Conservation (phyloP, 345 rosid species). For the Moricandia arvensis region DNA sequence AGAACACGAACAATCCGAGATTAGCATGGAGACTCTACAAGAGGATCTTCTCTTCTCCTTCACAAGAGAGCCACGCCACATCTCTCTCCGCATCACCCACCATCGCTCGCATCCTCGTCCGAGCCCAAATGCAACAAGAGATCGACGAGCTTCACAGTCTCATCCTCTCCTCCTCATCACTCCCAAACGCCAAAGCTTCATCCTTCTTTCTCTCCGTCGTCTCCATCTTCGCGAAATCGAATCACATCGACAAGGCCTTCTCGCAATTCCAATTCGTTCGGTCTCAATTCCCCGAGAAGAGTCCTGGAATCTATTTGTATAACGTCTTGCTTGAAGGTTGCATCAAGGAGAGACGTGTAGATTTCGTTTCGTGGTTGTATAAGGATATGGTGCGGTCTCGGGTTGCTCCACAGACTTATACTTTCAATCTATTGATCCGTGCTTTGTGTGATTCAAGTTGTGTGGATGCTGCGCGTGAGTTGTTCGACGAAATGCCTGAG, state of each 20-base stretch:
- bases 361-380: conserved; percentile 66
- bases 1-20: conserved; percentile 63
- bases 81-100: conserved; percentile 47
- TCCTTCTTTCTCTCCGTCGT: conserved; percentile 51
- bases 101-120: conserved; percentile 62
- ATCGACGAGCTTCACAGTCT: conserved; percentile 64
- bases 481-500: conserved; percentile 86
- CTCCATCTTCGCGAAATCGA: conserved; percentile 50
- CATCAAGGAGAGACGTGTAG: conserved; percentile 45
- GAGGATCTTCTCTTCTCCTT: conserved; percentile 58
- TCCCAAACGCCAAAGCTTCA: conserved; percentile 26
- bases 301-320: conserved; percentile 53
- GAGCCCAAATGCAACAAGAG: conserved; percentile 60
- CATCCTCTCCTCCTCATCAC: conserved; percentile 43
- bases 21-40: conserved; percentile 85
- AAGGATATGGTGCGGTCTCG: conserved; percentile 65
- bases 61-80: conserved; percentile 22
- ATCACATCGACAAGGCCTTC: conserved; percentile 49
- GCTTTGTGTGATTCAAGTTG: conserved; percentile 65
- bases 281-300: conserved; percentile 45
- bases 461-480: conserved; percentile 60
- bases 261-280: conserved; percentile 61
- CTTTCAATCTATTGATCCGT: conserved; percentile 71
- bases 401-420: conserved; percentile 71
- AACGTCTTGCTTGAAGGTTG: conserved; percentile 60